Evolutionary conservation across 1,284 basidiomycete genomes (phyloP), one percentile per base, ranked within the genome.

Genomic region (Takashimella koratensis): DNA sequence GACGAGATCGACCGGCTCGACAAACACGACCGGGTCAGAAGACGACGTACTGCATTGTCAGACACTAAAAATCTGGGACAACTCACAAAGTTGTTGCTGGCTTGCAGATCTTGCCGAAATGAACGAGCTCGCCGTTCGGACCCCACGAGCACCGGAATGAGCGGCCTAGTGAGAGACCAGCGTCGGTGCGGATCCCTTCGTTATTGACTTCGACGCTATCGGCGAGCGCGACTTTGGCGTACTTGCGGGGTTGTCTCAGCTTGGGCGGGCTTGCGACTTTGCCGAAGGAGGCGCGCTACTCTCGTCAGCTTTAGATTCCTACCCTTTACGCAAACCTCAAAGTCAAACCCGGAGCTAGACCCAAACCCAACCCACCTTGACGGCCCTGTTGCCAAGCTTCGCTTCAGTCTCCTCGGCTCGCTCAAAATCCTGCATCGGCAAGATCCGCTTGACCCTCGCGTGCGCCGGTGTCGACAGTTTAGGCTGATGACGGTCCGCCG

Each of bases 111-210:
- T 80, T 79, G 22, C 89, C 90, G 20, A 88, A 76, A 76, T 94
- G 87, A 23, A 86, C 85, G 16, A 96, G 71, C 44, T 79, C 80
- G 1, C 90, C 90, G 45, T 83, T 82, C 0, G 89, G 87, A 13
- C 93, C 90, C 90, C 92, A 98, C 2, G 90, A 86, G 4, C 88
- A 89, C 47, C 93, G 83, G 76, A 94, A 97, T 21, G 90, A 91
- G 24, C 92, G 83, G 16, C 92, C 93, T 52, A 94, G 78, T 4
- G 87, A 81, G 43, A 98, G 77, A 1, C 91, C 92, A 6, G 90
- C 86, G 76, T 98, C 95, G 6, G 84, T 78, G 45, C 84, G 77
- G 27, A 83, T 78, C 8, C 81, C 81, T 70, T 94, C 90, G 43
- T 80, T 79, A 5, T 82, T 85, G 42, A 59, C 58, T 8, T 58